Percentiles rank a stretch among this genome's conserved stretches.
phyloP scores from a whole-genome alignment of 306 rosid species.

The Vigna reflexopilosa region DNA sequence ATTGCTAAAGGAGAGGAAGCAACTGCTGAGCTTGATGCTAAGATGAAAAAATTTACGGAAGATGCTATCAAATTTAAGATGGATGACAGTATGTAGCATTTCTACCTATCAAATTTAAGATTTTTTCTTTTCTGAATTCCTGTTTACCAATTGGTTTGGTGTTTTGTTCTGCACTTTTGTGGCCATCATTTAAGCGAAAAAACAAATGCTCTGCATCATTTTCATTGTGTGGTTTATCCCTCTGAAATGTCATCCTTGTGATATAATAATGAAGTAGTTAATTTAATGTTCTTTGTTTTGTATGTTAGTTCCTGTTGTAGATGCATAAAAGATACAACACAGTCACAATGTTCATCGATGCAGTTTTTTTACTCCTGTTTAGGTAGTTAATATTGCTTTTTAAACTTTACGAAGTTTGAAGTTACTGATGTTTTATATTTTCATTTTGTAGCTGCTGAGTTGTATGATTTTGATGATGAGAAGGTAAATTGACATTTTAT shows the following conservation, averaged over 20 bases:
- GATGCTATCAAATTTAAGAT: constrained; percentile 98
- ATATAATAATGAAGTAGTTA: neutral
- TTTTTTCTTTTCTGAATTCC: neutral
- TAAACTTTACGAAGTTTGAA: constrained; percentile 14
- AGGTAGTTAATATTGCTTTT: constrained; percentile 13
- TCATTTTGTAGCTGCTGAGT: constrained; percentile 81
- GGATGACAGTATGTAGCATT: constrained; percentile 84
- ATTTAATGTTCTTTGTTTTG: neutral
- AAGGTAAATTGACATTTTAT: constrained; percentile 61
- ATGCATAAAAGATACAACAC: neutral
- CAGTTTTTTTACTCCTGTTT: neutral
- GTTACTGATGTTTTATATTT: constrained; percentile 41
- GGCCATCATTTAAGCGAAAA: neutral
- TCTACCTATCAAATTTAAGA: neutral
- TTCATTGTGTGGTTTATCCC: neutral
- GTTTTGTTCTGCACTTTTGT: neutral
- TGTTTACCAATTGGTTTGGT: neutral
- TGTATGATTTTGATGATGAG: constrained; percentile 95
- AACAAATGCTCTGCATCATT: too few species aligned
- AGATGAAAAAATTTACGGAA: constrained; percentile 99
- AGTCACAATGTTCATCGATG: neutral
- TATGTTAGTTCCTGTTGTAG: constrained; percentile 15
- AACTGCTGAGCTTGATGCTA: constrained; percentile 97
- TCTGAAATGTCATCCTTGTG: constrained; percentile 9
- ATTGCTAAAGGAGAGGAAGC: constrained; percentile 99